Percentiles rank a stretch among this genome's conserved stretches.
phyloP scores from a whole-genome alignment of 306 rosid genomes.

The Senna siamea region DNA sequence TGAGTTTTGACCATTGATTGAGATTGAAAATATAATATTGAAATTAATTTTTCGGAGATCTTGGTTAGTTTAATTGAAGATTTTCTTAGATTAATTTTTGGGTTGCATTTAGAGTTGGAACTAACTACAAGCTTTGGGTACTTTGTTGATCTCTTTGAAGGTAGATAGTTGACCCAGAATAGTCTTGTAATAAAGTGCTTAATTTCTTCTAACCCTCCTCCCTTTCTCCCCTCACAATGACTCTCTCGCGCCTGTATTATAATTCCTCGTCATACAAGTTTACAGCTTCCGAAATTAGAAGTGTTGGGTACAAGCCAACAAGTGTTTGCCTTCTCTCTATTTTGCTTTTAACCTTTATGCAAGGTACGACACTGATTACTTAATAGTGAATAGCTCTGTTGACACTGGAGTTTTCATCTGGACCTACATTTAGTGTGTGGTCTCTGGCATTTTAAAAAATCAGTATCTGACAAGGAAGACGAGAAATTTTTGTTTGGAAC shows the following conservation, averaged over 20 bases:
- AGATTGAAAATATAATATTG: conserved; percentile 28
- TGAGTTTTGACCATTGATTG: conserved; percentile 50
- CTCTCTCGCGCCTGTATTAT: neutral
- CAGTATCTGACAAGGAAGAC: no score
- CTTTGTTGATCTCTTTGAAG: conserved; percentile 15
- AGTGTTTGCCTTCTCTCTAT: neutral
- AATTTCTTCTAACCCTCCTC: neutral
- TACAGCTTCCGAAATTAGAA: neutral
- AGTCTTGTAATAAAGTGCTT: conserved; percentile 24
- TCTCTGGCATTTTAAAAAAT: no score
- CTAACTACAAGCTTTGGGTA: conserved; percentile 19
- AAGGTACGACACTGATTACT: neutral
- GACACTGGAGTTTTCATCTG: no score
- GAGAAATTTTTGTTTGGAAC: no score
- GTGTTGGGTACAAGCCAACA: neutral
- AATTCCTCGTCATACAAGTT: neutral
- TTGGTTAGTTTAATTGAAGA: conserved; percentile 26
- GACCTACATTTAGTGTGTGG: no score
- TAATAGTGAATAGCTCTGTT: neutral
- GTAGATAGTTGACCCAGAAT: conserved; percentile 14
- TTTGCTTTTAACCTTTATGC: neutral
- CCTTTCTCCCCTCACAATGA: neutral
- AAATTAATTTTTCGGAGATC: conserved; percentile 46
- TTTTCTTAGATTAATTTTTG: neutral
- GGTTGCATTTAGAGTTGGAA: conserved; percentile 17